Evolutionary conservation across 2,329 filamentous ascomycete genomes (phyloP).

Genomic region (Seiridium cupressi): DNA sequence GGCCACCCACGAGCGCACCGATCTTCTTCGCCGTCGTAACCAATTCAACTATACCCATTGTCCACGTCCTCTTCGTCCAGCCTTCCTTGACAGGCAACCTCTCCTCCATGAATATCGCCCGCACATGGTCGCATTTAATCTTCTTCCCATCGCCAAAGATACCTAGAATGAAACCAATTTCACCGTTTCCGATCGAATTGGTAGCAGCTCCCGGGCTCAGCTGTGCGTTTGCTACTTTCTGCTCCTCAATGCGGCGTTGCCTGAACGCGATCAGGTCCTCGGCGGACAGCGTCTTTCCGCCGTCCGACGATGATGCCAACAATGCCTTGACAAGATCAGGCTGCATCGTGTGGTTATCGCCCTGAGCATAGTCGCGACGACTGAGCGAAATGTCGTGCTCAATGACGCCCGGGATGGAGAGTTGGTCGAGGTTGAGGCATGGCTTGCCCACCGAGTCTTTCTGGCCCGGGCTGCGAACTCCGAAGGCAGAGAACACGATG

Average conservation of each 20-base stretch:
- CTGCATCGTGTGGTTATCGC: neutral
- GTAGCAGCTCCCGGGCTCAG: neutral
- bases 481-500: neutral
- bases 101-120: conserved; percentile 6
- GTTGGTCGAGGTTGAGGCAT: neutral
- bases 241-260: neutral
- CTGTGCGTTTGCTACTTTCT: neutral
- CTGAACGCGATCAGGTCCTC: neutral
- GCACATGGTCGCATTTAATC: neutral
- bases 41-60: conserved; percentile 1
- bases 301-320: neutral
- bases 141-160: conserved; percentile 7
- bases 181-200: neutral
- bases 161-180: conserved; percentile 3
- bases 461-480: neutral
- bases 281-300: neutral
- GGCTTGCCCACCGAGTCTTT: neutral
- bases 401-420: neutral
- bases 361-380: neutral
- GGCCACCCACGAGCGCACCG: neutral
- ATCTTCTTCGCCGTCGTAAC: neutral
- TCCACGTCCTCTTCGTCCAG: conserved; percentile 7
- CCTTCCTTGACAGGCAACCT: conserved; percentile 4
- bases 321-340: neutral
- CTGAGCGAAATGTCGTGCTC: neutral